Percentiles rank a stretch among this genome's conserved stretches.
These are phyloP conservation scores for Paraglomus brasilianum DNA, from an alignment of 192 early-diverging fungal species.

Conservation along the genomic window DNA sequence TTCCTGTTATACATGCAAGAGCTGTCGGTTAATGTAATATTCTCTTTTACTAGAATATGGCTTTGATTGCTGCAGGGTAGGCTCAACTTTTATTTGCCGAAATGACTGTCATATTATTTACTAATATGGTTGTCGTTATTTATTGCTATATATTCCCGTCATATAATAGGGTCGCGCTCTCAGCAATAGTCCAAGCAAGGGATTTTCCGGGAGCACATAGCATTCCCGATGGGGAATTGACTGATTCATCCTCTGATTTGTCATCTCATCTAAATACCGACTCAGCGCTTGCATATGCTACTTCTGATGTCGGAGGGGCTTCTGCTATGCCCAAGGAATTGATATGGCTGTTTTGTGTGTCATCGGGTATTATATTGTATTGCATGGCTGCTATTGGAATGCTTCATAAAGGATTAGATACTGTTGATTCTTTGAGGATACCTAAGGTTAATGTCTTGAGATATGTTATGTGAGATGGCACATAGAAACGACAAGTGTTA, in stretches of 20 bases:
- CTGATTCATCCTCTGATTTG: no score
- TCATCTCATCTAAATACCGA: no score
- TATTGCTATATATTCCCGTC: neutral
- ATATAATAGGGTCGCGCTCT: slow-evolving; percentile 9
- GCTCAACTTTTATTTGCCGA: neutral
- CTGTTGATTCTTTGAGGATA: slow-evolving; percentile 21
- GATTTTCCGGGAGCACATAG: slow-evolving; percentile 22
- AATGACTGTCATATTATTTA: neutral
- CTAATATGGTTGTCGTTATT: neutral
- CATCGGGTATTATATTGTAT: slow-evolving; percentile 21
- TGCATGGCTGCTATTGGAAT: slow-evolving; percentile 29
- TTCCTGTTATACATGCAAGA: neutral
- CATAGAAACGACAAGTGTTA: neutral
- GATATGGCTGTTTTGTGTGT: slow-evolving; percentile 20
- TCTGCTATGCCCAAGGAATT: neutral
- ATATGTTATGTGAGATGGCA: neutral
- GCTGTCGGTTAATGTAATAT: neutral
- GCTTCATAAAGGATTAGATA: slow-evolving; percentile 33
- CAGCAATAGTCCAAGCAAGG: neutral
- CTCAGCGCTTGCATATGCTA: no score
- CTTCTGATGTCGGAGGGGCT: neutral
- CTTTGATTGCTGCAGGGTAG: slow-evolving; percentile 26
- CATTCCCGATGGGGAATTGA: neutral
- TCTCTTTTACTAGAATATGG: slow-evolving; percentile 13
- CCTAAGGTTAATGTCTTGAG: slow-evolving; percentile 23